Conservation (phyloP, 805 yeast species). For the Saccharomyces paradoxus region DNA sequence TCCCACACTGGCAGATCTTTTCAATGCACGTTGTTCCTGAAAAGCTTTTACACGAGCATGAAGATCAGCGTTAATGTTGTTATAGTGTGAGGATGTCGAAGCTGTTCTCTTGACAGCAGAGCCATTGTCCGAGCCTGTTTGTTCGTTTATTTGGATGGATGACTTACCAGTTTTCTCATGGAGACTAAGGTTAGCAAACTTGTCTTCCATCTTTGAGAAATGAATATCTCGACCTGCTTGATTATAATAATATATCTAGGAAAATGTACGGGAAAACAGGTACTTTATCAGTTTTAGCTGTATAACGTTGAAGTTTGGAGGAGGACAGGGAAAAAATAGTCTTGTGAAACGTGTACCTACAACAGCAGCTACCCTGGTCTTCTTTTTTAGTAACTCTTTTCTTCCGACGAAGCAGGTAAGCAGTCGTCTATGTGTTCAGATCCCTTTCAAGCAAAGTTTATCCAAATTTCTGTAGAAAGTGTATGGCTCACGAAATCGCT, state of each 20-base stretch:
- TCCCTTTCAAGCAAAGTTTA: neutral
- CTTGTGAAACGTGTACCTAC: neutral
- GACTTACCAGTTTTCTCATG: neutral
- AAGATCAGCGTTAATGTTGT: slow-evolving; percentile 56
- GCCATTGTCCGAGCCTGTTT: neutral
- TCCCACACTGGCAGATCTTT: slow-evolving; percentile 30
- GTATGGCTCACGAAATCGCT: neutral
- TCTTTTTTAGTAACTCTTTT: neutral
- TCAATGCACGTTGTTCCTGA: slow-evolving; percentile 65
- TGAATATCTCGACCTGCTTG: neutral
- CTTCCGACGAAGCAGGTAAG: neutral
- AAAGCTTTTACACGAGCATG: slow-evolving; percentile 85
- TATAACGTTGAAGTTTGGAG: neutral
- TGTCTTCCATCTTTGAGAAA: neutral
- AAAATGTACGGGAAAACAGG: neutral
- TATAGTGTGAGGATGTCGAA: slow-evolving; percentile 26
- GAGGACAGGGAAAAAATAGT: neutral
- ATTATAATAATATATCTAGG: neutral
- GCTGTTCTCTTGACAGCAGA: slow-evolving; percentile 10
- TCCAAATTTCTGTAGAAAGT: neutral
- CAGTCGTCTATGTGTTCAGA: neutral
- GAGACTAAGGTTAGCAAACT: neutral
- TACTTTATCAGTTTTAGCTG: neutral
- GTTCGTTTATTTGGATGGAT: neutral
- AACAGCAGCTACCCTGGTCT: neutral